phyloP scores from a whole-genome alignment of 2,329 filamentous ascomycete species.

The Stagonosporopsis chrysanthemi region DNA sequence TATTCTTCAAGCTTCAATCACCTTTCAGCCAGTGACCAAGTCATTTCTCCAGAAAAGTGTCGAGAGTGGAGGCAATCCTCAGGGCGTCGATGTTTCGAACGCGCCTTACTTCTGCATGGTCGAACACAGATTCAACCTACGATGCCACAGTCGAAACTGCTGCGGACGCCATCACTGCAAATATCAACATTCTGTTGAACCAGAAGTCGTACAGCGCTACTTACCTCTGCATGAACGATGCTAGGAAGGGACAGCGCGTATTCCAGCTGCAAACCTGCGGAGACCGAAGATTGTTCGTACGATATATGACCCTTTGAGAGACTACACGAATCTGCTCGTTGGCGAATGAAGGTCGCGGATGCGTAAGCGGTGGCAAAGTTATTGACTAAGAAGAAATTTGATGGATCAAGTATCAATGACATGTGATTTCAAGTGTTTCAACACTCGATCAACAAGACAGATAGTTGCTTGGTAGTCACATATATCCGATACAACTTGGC shows the following conservation, averaged over 20 bases:
- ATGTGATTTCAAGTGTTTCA: too few relatives aligned
- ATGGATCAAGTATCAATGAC: too few relatives aligned
- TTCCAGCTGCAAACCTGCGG: slow-evolving; percentile 38
- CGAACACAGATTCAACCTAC: slow-evolving; percentile 14
- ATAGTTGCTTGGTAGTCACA: too few relatives aligned
- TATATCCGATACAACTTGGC: too few relatives aligned
- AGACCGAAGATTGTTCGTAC: slow-evolving; percentile 38
- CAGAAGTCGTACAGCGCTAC: slow-evolving; percentile 6
- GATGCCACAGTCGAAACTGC: slow-evolving; percentile 15
- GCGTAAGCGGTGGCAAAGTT: neutral
- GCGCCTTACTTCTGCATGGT: slow-evolving; percentile 32
- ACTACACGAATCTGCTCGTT: slow-evolving; percentile 36
- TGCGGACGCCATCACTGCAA: slow-evolving; percentile 19
- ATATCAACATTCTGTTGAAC: slow-evolving; percentile 15
- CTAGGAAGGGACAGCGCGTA: slow-evolving; percentile 35
- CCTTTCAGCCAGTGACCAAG: slow-evolving; percentile 32
- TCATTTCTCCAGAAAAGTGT: slow-evolving; percentile 23
- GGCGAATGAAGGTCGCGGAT: slow-evolving; percentile 33
- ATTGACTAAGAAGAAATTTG: neutral
- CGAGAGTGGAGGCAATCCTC: slow-evolving; percentile 29
- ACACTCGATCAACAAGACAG: too few relatives aligned
- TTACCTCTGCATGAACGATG: slow-evolving; percentile 36
- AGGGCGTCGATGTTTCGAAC: slow-evolving; percentile 24
- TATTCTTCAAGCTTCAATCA: slow-evolving; percentile 22
- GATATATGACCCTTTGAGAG: slow-evolving; percentile 41